phyloP scores from a whole-genome alignment of 805 yeast species.

The Brettanomyces bruxellensis region DNA sequence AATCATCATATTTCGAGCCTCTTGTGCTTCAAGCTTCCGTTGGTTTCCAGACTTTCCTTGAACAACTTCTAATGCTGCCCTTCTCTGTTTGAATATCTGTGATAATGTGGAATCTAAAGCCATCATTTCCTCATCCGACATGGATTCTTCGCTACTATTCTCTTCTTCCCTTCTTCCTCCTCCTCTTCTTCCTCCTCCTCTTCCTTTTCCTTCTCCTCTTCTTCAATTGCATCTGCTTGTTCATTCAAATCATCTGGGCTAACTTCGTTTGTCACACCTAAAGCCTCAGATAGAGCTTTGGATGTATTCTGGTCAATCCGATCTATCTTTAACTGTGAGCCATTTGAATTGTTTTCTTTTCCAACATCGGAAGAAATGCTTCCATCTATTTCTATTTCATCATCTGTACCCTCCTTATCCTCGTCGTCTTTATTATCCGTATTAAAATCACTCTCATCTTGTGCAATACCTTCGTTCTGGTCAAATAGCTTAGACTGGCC shows the following conservation, averaged over 20 bases:
- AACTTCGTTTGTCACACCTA: slow-evolving; percentile 16
- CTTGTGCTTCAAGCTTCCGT: slow-evolving; percentile 62
- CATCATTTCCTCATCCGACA: slow-evolving; percentile 97
- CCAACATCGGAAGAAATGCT: slow-evolving; percentile 27
- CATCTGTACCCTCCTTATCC: slow-evolving; percentile 34
- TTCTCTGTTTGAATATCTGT: slow-evolving; percentile 75
- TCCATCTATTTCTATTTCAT: slow-evolving; percentile 31
- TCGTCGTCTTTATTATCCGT: slow-evolving; percentile 36
- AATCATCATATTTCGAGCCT: slow-evolving; percentile 72
- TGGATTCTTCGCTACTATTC: slow-evolving; percentile 60
- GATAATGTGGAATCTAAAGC: slow-evolving; percentile 82
- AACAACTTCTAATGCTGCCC: slow-evolving; percentile 45
- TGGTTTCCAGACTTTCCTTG: slow-evolving; percentile 48
- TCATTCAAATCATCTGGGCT: slow-evolving; percentile 36
- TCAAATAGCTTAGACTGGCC: slow-evolving; percentile 76
- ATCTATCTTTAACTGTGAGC: slow-evolving; percentile 14
- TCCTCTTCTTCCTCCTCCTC: slow-evolving; percentile 30
- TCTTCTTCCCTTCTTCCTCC: slow-evolving; percentile 36
- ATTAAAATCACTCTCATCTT: slow-evolving; percentile 29
- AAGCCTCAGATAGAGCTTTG: slow-evolving; percentile 36
- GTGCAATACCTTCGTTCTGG: slow-evolving; percentile 36
- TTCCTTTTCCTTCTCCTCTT: slow-evolving; percentile 21
- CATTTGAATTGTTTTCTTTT: slow-evolving; percentile 43
- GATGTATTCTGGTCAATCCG: slow-evolving; percentile 31
- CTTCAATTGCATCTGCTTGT: slow-evolving; percentile 2